phyloP scores from a whole-genome alignment of 2,329 filamentous ascomycete species.

The Aspergillus proliferans region DNA sequence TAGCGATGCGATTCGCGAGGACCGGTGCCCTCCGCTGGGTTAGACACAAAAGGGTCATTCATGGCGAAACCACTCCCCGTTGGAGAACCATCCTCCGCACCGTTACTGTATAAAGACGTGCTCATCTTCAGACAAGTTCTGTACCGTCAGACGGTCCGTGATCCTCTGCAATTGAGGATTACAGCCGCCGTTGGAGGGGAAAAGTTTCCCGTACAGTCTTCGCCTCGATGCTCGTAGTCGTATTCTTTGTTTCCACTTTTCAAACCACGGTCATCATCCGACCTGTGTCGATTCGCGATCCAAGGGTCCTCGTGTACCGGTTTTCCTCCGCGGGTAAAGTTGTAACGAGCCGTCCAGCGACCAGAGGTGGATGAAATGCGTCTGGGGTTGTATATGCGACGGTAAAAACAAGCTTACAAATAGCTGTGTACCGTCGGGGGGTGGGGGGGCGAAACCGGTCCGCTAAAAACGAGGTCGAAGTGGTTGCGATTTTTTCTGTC shows the following conservation, averaged over 20 bases:
- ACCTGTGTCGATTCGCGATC: conserved; percentile 3
- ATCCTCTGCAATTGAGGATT: conserved; percentile 16
- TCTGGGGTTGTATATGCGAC: conserved; percentile 6
- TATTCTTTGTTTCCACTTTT: conserved; percentile 8
- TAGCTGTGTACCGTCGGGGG: conserved; percentile 6
- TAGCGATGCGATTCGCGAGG: conserved; percentile 58
- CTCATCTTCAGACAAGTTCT: background rate
- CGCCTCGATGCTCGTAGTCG: conserved; percentile 14
- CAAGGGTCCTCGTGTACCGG: conserved; percentile 1
- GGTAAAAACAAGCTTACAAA: conserved; percentile 1
- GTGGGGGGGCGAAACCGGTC: no score
- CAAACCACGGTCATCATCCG: conserved; percentile 26
- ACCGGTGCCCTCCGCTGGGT: conserved; percentile 36
- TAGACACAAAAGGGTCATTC: conserved; percentile 56
- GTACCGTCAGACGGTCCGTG: conserved; percentile 8
- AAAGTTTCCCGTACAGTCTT: conserved; percentile 13
- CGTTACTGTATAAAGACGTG: conserved; percentile 6
- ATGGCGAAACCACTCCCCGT: conserved; percentile 21
- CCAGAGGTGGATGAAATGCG: conserved; percentile 2
- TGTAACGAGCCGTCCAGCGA: conserved; percentile 28
- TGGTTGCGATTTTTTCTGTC: conserved; percentile 1
- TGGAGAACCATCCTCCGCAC: conserved; percentile 6
- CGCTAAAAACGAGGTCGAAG: background rate
- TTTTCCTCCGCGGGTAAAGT: conserved; percentile 2
- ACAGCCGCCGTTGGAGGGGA: conserved; percentile 14